Conservation (phyloP, 179 eudicot species). For the Beta corolliflora region DNA sequence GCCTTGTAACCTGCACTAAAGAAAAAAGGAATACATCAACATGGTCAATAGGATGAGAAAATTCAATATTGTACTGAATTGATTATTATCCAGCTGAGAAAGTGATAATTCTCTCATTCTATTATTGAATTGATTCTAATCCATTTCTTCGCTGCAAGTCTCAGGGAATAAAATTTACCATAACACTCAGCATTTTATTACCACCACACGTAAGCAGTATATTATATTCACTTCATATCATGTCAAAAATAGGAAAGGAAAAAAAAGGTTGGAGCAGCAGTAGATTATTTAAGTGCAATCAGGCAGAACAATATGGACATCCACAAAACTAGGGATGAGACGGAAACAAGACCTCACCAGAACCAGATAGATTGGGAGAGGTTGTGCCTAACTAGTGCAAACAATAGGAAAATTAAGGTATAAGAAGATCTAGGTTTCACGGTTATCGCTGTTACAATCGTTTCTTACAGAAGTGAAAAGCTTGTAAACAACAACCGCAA, state of each 20-base stretch:
- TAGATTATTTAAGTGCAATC: background rate
- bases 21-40: conserved; percentile 10
- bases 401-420: background rate
- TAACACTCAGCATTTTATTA: background rate
- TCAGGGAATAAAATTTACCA: background rate
- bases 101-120: background rate
- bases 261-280: background rate
- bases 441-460: background rate
- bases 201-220: background rate
- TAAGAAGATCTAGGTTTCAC: background rate
- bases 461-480: background rate
- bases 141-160: background rate
- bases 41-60: background rate
- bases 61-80: background rate
- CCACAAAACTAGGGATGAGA: background rate
- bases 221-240: background rate
- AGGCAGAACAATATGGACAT: background rate
- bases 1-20: conserved; percentile 57
- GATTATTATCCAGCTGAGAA: conserved; percentile 7
- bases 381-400: background rate
- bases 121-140: background rate
- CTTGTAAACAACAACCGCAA: background rate
- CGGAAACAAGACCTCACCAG: background rate
- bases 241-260: background rate
- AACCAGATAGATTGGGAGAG: background rate